These are phyloP conservation scores for Saccharomyces pastorianus DNA, from an alignment of 1,139 yeast species.

Conservation along the genomic window DNA sequence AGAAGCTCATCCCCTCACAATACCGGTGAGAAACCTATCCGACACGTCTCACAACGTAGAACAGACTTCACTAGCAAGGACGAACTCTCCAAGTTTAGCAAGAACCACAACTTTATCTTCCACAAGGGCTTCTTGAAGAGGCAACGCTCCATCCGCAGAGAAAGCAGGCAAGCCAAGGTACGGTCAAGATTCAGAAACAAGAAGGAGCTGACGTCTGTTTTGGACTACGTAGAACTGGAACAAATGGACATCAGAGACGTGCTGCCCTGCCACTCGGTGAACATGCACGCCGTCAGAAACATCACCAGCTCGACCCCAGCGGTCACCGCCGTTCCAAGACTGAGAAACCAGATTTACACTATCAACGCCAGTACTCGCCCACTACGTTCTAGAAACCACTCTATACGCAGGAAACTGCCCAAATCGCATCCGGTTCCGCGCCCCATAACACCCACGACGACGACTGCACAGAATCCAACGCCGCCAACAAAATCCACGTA, in stretches of 20 bases:
- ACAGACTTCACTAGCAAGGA: slow-evolving; percentile 21
- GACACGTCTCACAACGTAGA: slow-evolving; percentile 13
- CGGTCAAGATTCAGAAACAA: background rate
- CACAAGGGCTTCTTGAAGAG: slow-evolving; percentile 25
- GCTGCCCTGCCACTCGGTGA: background rate
- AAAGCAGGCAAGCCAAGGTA: background rate
- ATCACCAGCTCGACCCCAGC: background rate
- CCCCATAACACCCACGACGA: background rate
- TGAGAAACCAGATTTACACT: background rate
- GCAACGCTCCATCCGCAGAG: background rate
- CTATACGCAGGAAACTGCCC: background rate
- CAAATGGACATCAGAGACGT: background rate
- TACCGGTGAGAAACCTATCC: background rate
- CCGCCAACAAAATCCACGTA: background rate
- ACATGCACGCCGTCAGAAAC: background rate
- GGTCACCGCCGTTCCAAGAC: background rate
- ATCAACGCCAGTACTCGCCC: background rate
- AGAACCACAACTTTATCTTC: slow-evolving; percentile 17
- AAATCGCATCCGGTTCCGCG: background rate
- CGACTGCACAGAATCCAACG: background rate
- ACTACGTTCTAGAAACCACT: background rate
- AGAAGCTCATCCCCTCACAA: background rate
- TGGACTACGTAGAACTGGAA: slow-evolving; percentile 1
- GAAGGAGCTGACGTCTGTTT: slow-evolving; percentile 2
- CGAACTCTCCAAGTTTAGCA: slow-evolving; percentile 13